Evolutionary conservation across 2,329 filamentous ascomycete species (phyloP), one percentile per base, ranked within the genome.

Genomic region (Trichophyton benhamiae): DNA sequence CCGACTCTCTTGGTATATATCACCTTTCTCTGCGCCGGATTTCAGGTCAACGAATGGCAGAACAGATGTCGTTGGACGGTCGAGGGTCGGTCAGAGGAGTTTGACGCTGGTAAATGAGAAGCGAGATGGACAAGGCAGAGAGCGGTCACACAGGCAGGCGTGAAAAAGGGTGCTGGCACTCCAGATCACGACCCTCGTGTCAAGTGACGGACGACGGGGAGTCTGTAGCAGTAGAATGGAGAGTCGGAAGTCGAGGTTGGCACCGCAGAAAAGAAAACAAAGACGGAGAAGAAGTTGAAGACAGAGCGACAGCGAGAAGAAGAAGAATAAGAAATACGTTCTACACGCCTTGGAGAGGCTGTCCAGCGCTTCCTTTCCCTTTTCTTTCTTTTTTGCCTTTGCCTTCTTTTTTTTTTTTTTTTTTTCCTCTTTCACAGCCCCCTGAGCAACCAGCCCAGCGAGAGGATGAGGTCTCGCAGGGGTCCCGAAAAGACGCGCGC

Each of bases 191-290:
- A 61, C 30, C 36, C 44, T 38, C 52, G 64, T 41, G 58, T 62
- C 62, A 58, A 61, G 58, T 61, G 57, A 63, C 57, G 60, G 58
- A 57, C 53, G 60, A 46, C 42, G 17, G 42, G 15, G 42, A 46
- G 42, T 15, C 33, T 38, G 33, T 1, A 38, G 41, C 2, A 44
- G 63, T 65, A 65, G 63, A 52, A 62, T 52, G 61, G 22, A 57
- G 62, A 57, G 57, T 6, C 57, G 7, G 41, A 38, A 11, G 33
- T 38, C 33, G 33, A 13, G 9, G 33, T 38, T 38, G 33, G 11
- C 33, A 30, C 27, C 27, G 27, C 27, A 30, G 27, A 30, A 30
- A 30, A 30, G 38, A 13, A 42, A 42, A 42, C 38, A 42, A 44
- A n/a, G n/a, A 44, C 33, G 41, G 15, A 44, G 15, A 7, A n/a